Evolutionary conservation across 345 rosid genomes (phyloP), one percentile per base, ranked within the genome.

Genomic region (Combretum micranthum): DNA sequence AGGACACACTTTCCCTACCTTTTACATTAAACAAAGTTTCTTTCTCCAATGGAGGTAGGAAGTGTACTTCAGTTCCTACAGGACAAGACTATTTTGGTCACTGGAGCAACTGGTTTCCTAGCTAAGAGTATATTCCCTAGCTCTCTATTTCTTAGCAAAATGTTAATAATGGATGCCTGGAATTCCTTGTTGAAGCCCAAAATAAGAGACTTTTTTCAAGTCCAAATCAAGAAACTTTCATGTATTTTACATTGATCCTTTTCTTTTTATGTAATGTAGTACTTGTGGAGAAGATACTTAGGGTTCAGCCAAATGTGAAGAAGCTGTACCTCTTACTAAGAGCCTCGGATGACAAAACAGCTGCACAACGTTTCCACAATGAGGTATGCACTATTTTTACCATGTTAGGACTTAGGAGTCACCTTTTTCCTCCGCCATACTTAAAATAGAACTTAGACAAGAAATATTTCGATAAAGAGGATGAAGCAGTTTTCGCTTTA

Each of bases 261-360:
- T n/a, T n/a, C n/a, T 2, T 22, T 25, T 37, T 13, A 14, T 15
- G 10, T 23, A 13, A 2, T 70, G 69, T 79, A 87, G 95, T 91
- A 62, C 80, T 86, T 51, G 59, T 82, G 81, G 98, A 92, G 83
- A 88, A 88, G 71, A 69, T 82, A 47, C 17, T 84, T 46, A 88
- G 96, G 61, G 77, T 86, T 46, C 96, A 91, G 60, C 95, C 96
- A 37, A 81, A 88, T 42, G 77, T 86, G 66, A 88, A 78, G 85
- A 91, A 73, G 72, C 47, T 91, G 13, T 91, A 77, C 59, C 88
- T 88, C 65, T 86, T 91, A 23, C 43, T 88, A 22, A 81, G 98
- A 73, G 92, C 96, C 42, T 26, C 82, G 7, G 95, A 86, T 66
- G 64, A 83, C 45, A 83, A 81, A 64, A 52, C 82, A 47, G 98